Conservation (phyloP, 2,329 filamentous ascomycete species). For the Emericellopsis cladophorae region DNA sequence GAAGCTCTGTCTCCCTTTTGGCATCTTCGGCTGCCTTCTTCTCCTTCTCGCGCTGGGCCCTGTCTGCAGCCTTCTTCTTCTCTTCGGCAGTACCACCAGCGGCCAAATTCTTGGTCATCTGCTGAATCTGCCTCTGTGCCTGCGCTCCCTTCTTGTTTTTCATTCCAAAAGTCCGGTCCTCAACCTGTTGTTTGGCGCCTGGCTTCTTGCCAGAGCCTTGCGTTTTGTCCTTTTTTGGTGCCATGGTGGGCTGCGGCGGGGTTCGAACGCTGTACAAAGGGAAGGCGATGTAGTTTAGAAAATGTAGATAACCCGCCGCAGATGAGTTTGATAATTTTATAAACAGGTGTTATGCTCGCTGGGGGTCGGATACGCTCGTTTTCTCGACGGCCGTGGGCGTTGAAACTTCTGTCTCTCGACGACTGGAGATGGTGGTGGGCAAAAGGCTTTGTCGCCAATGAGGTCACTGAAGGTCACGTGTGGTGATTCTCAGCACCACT, state of each 20-base stretch:
- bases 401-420: too few species aligned
- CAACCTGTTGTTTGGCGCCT: constrained; percentile 50
- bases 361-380: background rate
- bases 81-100: constrained; percentile 72
- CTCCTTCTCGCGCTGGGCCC: constrained; percentile 61
- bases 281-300: background rate
- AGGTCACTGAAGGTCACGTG: constrained; percentile 7
- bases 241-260: constrained; percentile 45
- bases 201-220: constrained; percentile 39
- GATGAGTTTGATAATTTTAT: background rate
- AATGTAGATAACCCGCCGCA: background rate
- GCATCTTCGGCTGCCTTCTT: constrained; percentile 85
- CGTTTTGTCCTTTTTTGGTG: constrained; percentile 38
- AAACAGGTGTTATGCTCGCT: background rate
- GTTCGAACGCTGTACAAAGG: constrained; percentile 3
- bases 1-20: constrained; percentile 62
- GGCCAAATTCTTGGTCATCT: constrained; percentile 62
- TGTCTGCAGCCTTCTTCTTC: constrained; percentile 65
- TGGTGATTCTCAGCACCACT: background rate
- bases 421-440: background rate
- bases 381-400: too few species aligned
- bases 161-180: constrained; percentile 99
- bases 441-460: constrained; percentile 2
- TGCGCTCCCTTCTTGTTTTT: constrained; percentile 97
- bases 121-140: constrained; percentile 82